Percentiles rank a stretch among this genome's conserved stretches.
Evolutionary conservation across 768 basidiomycete species (phyloP).

Genomic region (Boletellus sp.): DNA sequence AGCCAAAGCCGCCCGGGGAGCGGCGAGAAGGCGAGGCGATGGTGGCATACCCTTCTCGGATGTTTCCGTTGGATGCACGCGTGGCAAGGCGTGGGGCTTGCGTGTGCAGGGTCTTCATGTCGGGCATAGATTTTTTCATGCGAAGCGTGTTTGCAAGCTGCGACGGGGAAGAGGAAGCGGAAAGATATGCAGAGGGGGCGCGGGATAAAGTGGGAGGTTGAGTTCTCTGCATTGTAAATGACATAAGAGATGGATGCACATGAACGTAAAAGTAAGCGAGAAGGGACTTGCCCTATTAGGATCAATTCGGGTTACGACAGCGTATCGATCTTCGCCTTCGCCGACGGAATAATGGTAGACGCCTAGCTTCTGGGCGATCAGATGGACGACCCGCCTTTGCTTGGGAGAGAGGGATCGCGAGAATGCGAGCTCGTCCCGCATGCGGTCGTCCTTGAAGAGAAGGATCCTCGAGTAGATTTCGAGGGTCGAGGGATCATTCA

Average conservation of each 20-base stretch:
- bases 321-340: conserved; percentile 88
- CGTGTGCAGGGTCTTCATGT: conserved; percentile 84
- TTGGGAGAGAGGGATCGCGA: conserved; percentile 81
- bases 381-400: conserved; percentile 89
- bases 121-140: conserved; percentile 98
- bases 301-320: conserved; percentile 89
- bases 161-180: conserved; percentile 44
- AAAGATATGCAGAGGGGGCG: conserved; percentile 77
- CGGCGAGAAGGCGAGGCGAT: conserved; percentile 81
- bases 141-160: conserved; percentile 57
- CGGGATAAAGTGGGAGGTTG: conserved; percentile 67
- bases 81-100: conserved; percentile 75
- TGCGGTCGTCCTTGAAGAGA: conserved; percentile 95
- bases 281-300: conserved; percentile 63
- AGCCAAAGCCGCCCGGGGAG: conserved; percentile 63
- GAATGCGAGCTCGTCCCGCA: conserved; percentile 97
- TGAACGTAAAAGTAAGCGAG: conserved; percentile 18
- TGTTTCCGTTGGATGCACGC: conserved; percentile 85
- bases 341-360: conserved; percentile 94
- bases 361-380: conserved; percentile 94
- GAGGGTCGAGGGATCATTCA: conserved; percentile 92
- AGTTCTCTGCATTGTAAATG: conserved; percentile 30
- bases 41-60: conserved; percentile 81
- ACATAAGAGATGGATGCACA: conserved; percentile 13
- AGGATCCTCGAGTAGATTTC: conserved; percentile 97